These are phyloP conservation scores for Puccinia horiana DNA, from an alignment of 1,284 basidiomycete genomes.

Conservation along the genomic window DNA sequence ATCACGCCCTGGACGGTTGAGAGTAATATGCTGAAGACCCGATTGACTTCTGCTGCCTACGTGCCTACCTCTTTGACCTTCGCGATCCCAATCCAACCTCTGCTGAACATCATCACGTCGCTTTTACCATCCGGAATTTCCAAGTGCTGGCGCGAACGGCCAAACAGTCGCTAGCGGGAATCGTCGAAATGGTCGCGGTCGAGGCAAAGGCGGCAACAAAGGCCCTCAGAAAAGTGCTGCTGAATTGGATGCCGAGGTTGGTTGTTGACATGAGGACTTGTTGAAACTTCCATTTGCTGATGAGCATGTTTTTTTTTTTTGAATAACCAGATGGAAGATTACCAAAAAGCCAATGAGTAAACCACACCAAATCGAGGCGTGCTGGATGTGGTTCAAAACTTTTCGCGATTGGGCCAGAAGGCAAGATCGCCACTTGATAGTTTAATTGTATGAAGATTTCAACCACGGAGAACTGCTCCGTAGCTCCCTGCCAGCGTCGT, in stretches of 20 bases:
- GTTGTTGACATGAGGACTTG: neutral
- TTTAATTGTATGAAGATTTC: no score
- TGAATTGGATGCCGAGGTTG: slow-evolving; percentile 48
- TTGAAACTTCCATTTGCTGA: neutral
- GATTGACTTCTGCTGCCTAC: slow-evolving; percentile 16
- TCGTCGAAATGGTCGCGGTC: neutral
- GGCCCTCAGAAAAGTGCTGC: slow-evolving; percentile 34
- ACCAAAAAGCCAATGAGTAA: slow-evolving; percentile 47
- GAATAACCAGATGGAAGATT: slow-evolving; percentile 48
- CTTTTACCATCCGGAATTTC: no score
- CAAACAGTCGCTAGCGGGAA: slow-evolving; percentile 1
- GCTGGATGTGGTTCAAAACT: no score
- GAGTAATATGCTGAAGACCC: slow-evolving; percentile 1
- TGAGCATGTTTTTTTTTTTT: neutral
- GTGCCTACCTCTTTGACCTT: neutral
- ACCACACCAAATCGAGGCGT: neutral
- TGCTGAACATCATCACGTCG: neutral
- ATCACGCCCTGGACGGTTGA: slow-evolving; percentile 18
- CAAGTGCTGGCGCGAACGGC: slow-evolving; percentile 21
- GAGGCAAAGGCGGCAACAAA: slow-evolving; percentile 33
- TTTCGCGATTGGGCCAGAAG: no score
- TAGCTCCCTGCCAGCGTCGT: no score
- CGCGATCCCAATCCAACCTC: neutral
- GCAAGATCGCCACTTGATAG: no score
- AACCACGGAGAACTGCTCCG: no score